Percentiles rank a stretch among this genome's conserved stretches.
phyloP scores from a whole-genome alignment of 805 yeast genomes.

The Candida michaelii region DNA sequence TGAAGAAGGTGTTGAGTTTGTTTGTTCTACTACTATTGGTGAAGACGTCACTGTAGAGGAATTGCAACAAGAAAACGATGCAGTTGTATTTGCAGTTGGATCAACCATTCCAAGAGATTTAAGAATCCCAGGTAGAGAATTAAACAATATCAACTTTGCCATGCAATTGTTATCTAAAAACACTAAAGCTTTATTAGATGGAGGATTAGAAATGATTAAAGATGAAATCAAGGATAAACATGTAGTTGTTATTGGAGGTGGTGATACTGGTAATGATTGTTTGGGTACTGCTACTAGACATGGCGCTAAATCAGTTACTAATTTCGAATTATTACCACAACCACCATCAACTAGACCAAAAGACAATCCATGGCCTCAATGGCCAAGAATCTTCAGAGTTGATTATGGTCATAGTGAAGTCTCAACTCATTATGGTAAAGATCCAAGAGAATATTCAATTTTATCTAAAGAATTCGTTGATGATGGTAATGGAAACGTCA shows the following conservation, averaged over 20 bases:
- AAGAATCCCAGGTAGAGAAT: slow-evolving; percentile 89
- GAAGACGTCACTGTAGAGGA: slow-evolving; percentile 75
- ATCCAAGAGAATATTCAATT: slow-evolving; percentile 95
- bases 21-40: slow-evolving; percentile 78
- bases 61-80: slow-evolving; percentile 65
- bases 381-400: slow-evolving; percentile 97
- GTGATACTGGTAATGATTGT: slow-evolving; percentile 99
- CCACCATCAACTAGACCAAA: slow-evolving; percentile 84
- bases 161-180: slow-evolving; percentile 85
- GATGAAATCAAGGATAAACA: slow-evolving; percentile 75
- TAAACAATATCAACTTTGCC: slow-evolving; percentile 89
- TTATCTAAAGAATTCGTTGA: slow-evolving; percentile 94
- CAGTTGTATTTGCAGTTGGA: slow-evolving; percentile 90
- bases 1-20: slow-evolving; percentile 85
- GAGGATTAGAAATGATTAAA: slow-evolving; percentile 74
- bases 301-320: slow-evolving; percentile 90
- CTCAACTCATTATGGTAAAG: slow-evolving; percentile 90
- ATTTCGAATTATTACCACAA: slow-evolving; percentile 91
- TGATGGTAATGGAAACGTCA: slow-evolving; percentile 92
- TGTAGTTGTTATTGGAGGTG: slow-evolving; percentile 98
- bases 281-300: slow-evolving; percentile 96
- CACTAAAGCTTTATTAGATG: slow-evolving; percentile 85
- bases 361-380: slow-evolving; percentile 99
- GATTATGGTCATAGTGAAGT: slow-evolving; percentile 98
- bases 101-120: slow-evolving; percentile 96